Percentiles rank a stretch among this genome's conserved stretches.
Conservation (phyloP, 148 eudicot species). For the Persicaria maculosa region DNA sequence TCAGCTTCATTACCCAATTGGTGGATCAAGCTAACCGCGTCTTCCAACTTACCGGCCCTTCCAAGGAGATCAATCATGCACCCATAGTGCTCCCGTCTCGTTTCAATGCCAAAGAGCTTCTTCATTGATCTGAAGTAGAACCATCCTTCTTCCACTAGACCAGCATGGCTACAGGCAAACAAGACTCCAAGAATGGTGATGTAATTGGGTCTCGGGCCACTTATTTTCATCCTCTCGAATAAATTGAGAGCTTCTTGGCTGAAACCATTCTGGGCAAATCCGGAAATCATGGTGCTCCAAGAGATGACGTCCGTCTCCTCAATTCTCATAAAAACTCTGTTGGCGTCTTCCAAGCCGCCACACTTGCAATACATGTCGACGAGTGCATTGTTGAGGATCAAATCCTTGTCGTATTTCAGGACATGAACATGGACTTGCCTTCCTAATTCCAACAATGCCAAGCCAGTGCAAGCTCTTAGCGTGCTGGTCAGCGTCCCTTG, state of each 20-base stretch:
- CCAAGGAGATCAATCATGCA: slow-evolving; percentile 52
- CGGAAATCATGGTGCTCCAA: slow-evolving; percentile 47
- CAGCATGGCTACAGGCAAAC: slow-evolving; percentile 50
- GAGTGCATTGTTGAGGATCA: slow-evolving; percentile 41
- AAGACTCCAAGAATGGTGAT: slow-evolving; percentile 37
- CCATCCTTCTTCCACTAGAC: slow-evolving; percentile 35
- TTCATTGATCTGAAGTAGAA: slow-evolving; percentile 38
- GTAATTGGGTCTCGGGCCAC: slow-evolving; percentile 27
- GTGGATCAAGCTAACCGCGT: slow-evolving; percentile 30
- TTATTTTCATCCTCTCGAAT: slow-evolving; percentile 32
- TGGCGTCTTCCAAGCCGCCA: slow-evolving; percentile 37
- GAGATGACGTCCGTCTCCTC: slow-evolving; percentile 33
- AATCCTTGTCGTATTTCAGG: slow-evolving; percentile 33
- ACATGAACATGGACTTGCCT: slow-evolving; percentile 46
- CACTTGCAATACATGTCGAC: slow-evolving; percentile 51
- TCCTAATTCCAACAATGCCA: slow-evolving; percentile 39
- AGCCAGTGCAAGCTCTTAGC: slow-evolving; percentile 38
- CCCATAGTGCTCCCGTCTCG: slow-evolving; percentile 39
- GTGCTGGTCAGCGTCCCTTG: slow-evolving; percentile 39
- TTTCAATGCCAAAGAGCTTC: slow-evolving; percentile 30
- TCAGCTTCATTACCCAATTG: slow-evolving; percentile 36
- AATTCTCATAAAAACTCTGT: slow-evolving; percentile 24
- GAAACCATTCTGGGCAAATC: slow-evolving; percentile 45
- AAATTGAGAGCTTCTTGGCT: slow-evolving; percentile 33
- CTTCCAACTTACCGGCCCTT: slow-evolving; percentile 38